Evolutionary conservation across 1,284 basidiomycete genomes (phyloP), one percentile per base, ranked within the genome.

Genomic region (Malassezia pachydermatis): DNA sequence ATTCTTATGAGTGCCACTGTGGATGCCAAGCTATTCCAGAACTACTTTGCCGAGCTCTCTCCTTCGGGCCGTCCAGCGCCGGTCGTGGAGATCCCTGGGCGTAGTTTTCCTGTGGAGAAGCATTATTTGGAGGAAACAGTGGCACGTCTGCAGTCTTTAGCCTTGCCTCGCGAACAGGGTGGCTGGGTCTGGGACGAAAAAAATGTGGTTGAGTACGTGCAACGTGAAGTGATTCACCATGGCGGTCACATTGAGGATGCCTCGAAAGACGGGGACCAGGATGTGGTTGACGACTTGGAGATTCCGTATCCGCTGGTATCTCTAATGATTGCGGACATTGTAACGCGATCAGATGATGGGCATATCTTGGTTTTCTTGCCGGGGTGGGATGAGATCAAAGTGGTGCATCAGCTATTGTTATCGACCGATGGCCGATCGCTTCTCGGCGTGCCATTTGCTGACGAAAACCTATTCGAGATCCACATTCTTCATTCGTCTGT

Each of bases 1-100:
- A 75, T 95, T 35, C 79, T 96, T 47, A 95, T 95, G 89, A 92
- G 87, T 63, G 89, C 90, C 2, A 95, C 90, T 27, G 88, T 95
- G 71, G 85, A 95, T 65, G 84, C 89, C 2, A 80, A 79, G 0
- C 78, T 94, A 25, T 95, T 96, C 78, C 83, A 84, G 67, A 75
- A 77, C 9, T 95, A 96, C 76, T 95, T 95, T 76, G 75, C 78
- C 9, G 81, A 82, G 17, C 34, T 35, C 5, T 29, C 45, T 13
- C 45, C 48, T 2, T n/a, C 32, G 2, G 57, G 54, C 13, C 72
- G 76, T 11, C 81, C 80, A 1, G 84, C 87, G 0, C 79, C 79
- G 28, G 81, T 89, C 17, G 79, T 88, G 44, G 84, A 88, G 55
- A 77, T 95, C 22, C 87, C 89, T n/a, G 90, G 90, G 39, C 82